Percentiles rank a stretch among this genome's conserved stretches.
Evolutionary conservation across 148 eudicot species (phyloP).

Genomic region (Camellia japonica): DNA sequence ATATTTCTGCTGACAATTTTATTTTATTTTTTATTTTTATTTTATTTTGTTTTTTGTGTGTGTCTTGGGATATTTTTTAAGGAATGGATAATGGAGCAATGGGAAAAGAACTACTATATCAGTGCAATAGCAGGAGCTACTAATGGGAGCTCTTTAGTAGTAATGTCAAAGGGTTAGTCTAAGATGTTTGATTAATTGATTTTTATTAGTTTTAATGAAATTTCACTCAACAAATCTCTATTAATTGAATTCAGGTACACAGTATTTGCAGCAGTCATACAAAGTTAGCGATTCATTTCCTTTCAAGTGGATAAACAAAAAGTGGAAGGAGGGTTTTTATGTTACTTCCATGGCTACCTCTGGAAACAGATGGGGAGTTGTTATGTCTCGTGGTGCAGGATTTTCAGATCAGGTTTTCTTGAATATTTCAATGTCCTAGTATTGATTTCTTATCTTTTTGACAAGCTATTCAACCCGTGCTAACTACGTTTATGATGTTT

Average conservation of each 20-base stretch:
- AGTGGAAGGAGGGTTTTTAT: conserved; percentile 77
- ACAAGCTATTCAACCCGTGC: neutral
- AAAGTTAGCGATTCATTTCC: conserved; percentile 85
- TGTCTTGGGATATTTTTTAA: conserved; percentile 19
- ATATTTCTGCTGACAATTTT: too few species aligned
- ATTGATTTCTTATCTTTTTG: neutral
- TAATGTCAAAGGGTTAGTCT: conserved; percentile 73
- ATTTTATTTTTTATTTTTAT: neutral
- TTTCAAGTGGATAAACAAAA: conserved; percentile 78
- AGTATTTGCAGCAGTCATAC: conserved; percentile 67
- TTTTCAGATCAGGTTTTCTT: conserved; percentile 58
- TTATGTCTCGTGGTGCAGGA: conserved; percentile 79
- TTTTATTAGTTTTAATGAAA: neutral
- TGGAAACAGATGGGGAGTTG: conserved; percentile 67
- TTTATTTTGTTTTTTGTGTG: neutral
- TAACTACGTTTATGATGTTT: conserved; percentile 4
- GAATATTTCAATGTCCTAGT: neutral
- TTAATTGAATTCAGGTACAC: conserved; percentile 45
- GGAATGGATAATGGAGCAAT: conserved; percentile 90
- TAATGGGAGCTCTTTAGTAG: conserved; percentile 67
- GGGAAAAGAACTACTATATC: conserved; percentile 76
- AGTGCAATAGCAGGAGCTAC: conserved; percentile 65
- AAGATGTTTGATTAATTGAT: neutral
- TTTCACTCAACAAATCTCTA: neutral
- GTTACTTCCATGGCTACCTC: conserved; percentile 85